A percentile compares a stretch with the other conserved stretches of the same genome.
phyloP scores from a whole-genome alignment of 176 grass and related monocot species.

The Pharus latifolius region DNA sequence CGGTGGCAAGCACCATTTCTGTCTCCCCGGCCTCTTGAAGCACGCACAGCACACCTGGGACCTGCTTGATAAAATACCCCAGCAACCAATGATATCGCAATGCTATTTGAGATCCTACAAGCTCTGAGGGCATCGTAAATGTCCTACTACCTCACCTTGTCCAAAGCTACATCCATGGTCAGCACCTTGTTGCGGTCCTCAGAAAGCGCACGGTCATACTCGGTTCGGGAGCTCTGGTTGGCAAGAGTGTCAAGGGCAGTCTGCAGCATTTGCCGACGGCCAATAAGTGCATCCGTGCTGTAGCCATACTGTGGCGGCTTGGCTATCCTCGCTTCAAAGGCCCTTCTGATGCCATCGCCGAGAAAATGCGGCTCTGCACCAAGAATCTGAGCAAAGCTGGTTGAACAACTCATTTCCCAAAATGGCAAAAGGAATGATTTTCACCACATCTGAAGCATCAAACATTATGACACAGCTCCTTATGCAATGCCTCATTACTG shows the following conservation, averaged over 20 bases:
- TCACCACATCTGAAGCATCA: not conserved
- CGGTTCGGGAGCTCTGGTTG: conserved; percentile 41
- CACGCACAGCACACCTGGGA: conserved; percentile 67
- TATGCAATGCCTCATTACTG: no score
- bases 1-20: conserved; percentile 49
- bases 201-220: conserved; percentile 49
- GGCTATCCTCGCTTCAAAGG: conserved; percentile 59
- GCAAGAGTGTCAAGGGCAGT: conserved; percentile 55
- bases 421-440: not conserved
- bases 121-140: not conserved
- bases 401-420: not conserved
- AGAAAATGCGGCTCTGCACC: conserved; percentile 77
- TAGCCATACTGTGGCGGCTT: conserved; percentile 62
- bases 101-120: not conserved
- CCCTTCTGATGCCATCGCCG: conserved; percentile 60
- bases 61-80: conserved; percentile 25
- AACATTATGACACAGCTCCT: not conserved
- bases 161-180: conserved; percentile 59
- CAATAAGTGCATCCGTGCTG: conserved; percentile 62
- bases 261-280: conserved; percentile 66
- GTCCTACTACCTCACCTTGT: conserved; percentile 46
- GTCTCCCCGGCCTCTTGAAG: conserved; percentile 77
- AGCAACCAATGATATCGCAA: not conserved
- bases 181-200: conserved; percentile 39
- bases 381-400: conserved; percentile 40